Evolutionary conservation across 352 stramenopile genomes (phyloP), one percentile per base, ranked within the genome.

Genomic region (Lagenidium giganteum): DNA sequence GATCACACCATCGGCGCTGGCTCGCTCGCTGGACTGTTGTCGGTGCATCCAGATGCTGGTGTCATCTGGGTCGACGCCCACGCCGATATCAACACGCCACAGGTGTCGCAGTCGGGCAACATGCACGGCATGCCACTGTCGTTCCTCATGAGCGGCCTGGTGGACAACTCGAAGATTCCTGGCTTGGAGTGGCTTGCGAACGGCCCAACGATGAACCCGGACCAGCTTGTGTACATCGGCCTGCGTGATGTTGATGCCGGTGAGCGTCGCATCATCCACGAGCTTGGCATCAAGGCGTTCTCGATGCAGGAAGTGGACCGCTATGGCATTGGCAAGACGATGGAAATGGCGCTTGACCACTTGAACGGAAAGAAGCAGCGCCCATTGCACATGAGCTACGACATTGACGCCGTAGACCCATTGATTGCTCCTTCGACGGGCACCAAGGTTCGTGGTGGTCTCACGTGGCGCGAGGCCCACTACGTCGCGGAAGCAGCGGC

Each of bases 31-130:
- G 95, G 92, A 24, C 57, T 98, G 44, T 72, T 99, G 22, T 77
- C 70, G 20, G 82, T 86, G 25, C 71, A 93, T 57, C 94, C 95
- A 5, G 72, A 98, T 46, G 93, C 93, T 8, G 92, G 93, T 29
- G 72, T 99, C 30, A 96, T 99, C 61, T 99, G 96, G 96, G 93
- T 99, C 27, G 96, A 99, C 60, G 96, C 96, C 5, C 96, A 99
- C 70, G 96, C 94, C 31, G 96, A 99, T 75, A 93, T 98, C 51
- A 98, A 99, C 74, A 98, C 91, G n/a, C 96, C 96, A 2, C 45
- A 65, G 18, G 81, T 74, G 13, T 96, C 82, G 16, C 85, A 68
- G 33, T 92, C 80, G 52, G 96, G 96, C 31, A 99, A 99, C 61
- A 97, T 98, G 87, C 96, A 99, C 70, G 96, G 96, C 31, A 99